Conservation (phyloP, 73 alveolate species). For the Tetrahymena elliotti region DNA sequence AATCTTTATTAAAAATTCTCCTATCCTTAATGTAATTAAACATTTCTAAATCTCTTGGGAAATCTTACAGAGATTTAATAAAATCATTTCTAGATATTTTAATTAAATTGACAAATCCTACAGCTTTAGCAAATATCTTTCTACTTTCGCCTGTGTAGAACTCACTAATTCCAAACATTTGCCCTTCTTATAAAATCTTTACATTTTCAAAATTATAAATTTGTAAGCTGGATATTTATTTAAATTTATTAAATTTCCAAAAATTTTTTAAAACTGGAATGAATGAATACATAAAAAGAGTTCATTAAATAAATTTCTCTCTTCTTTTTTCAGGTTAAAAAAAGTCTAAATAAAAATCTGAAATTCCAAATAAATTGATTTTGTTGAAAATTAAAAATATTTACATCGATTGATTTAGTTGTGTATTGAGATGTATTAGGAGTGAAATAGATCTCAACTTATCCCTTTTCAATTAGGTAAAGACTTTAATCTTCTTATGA, state of each 20-base stretch:
- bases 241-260: too few relatives aligned
- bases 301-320: too few relatives aligned
- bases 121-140: not conserved
- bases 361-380: too few relatives aligned
- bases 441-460: not conserved
- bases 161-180: not conserved
- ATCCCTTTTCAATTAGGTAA: not conserved
- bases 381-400: not conserved
- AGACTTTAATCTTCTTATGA: not conserved
- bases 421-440: not conserved
- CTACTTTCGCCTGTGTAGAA: not conserved
- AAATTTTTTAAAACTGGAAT: too few relatives aligned
- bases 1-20: not conserved
- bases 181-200: not conserved
- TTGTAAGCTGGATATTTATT: not conserved
- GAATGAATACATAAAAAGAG: too few relatives aligned
- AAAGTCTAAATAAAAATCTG: not conserved
- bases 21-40: not conserved
- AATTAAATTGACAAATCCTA: not conserved
- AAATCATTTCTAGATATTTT: not conserved
- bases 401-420: not conserved
- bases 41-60: not conserved
- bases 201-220: not conserved
- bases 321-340: too few relatives aligned
- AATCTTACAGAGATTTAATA: not conserved